These are phyloP conservation scores for Teunomyces kruisii DNA, from an alignment of 805 yeast genomes.

Conservation along the genomic window DNA sequence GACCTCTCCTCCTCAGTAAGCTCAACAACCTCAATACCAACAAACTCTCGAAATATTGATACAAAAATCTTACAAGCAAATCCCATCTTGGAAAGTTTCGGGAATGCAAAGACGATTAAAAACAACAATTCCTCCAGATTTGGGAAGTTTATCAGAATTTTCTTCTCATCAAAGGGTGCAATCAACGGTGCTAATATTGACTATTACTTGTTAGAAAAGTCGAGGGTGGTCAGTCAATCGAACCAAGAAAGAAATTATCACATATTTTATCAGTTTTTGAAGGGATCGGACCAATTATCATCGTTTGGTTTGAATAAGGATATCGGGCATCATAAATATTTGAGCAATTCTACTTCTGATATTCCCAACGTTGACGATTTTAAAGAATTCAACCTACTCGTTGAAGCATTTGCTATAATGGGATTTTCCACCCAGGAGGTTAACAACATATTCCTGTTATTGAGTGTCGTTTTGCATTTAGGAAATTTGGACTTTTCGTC, in stretches of 20 bases:
- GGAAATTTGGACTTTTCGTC: conserved; percentile 81
- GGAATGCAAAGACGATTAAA: conserved; percentile 93
- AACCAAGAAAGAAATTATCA: conserved; percentile 86
- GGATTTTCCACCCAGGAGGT: conserved; percentile 62
- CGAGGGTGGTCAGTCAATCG: conserved; percentile 82
- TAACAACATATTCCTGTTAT: conserved; percentile 56
- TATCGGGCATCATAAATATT: conserved; percentile 49
- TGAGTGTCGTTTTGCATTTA: conserved; percentile 77
- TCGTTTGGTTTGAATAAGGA: conserved; percentile 45
- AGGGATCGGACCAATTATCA: conserved; percentile 58
- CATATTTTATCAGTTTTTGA: conserved; percentile 81
- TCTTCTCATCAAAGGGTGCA: conserved; percentile 60
- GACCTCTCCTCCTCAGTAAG: conserved; percentile 9
- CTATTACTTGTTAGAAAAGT: conserved; percentile 91
- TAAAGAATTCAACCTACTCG: conserved; percentile 60
- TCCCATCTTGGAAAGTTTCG: conserved; percentile 94
- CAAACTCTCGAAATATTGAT: conserved; percentile 57
- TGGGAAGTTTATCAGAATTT: conserved; percentile 92
- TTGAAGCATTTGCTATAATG: conserved; percentile 69
- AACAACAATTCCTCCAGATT: conserved; percentile 95
- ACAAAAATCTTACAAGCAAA: conserved; percentile 87
- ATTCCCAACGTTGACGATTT: conserved; percentile 79
- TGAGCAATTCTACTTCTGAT: conserved; percentile 51
- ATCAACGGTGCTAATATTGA: conserved; percentile 90
- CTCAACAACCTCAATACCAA: neutral